Evolutionary conservation across 2,329 filamentous ascomycete species (phyloP), one percentile per base, ranked within the genome.

Genomic region (Trichoderma brevicompactum): DNA sequence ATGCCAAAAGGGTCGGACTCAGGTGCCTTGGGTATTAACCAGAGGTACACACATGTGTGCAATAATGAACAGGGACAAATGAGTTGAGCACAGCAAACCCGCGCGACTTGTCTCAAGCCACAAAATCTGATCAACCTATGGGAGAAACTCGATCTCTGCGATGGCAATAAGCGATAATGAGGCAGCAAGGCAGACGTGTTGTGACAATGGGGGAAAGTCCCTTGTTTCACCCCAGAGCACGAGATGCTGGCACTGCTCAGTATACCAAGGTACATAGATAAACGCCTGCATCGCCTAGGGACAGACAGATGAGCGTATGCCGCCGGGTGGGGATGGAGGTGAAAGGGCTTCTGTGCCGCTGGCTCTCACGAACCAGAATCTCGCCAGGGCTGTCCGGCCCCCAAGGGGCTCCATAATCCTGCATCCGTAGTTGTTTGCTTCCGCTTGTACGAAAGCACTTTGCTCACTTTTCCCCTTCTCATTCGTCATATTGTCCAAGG

Each of bases 21-120:
- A 19, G 15, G 54, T 19, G 32, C 10, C 12, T 17, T 58, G 28
- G 23, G 48, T 19, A 13, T 19, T 5, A n/a, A n/a, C 7, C 17
- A 28, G 7, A 2, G 19, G 13, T 17, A 60, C 48, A 28, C 44
- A 60, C 36, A 41, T 36, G 17, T 28, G 19, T 50, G 36, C 43
- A 49, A 23, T 19, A n/a, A 41, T 49, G 9, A 8, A 40, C 8
- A 23, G 8, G 6, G 7, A 41, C 19, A 38, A 10, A 6, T 38
- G 28, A 50, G 28, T 8, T 41, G 48, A 44, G 59, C 23, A 53
- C 28, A 13, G 59, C 36, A 49, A 49, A 44, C 15, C 34, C 40
- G 56, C 12, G 17, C 19, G 36, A 40, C 34, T 28, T 62, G 48
- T 53, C 59, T 62, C 59, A 53, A 53, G 59, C 48, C 48, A 62